Percentiles rank a stretch among this genome's conserved stretches.
Conservation (phyloP, 2,329 filamentous ascomycete genomes). For the Alternaria rosae region DNA sequence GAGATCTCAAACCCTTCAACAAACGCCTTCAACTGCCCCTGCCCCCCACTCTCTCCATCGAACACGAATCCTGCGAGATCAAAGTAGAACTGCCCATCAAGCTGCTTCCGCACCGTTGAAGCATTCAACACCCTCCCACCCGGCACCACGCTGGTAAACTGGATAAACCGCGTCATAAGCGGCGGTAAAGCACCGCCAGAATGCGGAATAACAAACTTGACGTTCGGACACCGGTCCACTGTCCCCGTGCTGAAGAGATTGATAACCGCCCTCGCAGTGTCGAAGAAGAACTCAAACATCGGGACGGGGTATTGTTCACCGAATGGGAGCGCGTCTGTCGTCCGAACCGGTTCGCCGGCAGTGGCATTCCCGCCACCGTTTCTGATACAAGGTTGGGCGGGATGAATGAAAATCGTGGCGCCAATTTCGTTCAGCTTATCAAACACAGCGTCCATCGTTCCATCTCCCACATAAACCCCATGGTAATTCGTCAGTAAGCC, state of each 20-base stretch:
- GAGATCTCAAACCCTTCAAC: constrained; percentile 52
- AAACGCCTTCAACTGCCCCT: constrained; percentile 58
- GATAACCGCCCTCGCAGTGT: constrained; percentile 58
- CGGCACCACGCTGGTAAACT: constrained; percentile 50
- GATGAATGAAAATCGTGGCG: constrained; percentile 63
- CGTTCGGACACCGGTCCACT: constrained; percentile 54
- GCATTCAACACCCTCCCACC: constrained; percentile 39
- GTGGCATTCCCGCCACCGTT: not conserved
- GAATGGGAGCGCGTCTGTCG: constrained; percentile 48
- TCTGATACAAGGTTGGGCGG: constrained; percentile 58
- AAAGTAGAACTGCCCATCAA: constrained; percentile 58
- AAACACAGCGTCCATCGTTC: constrained; percentile 56
- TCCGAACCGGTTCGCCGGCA: constrained; percentile 18
- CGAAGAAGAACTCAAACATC: constrained; percentile 63
- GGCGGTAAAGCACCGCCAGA: constrained; percentile 57
- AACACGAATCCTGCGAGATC: constrained; percentile 63
- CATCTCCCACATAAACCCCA: constrained; percentile 61
- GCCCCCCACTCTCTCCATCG: constrained; percentile 42
- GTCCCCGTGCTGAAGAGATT: constrained; percentile 60
- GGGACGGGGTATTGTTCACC: constrained; percentile 52
- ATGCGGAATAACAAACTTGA: constrained; percentile 60
- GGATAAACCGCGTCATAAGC: constrained; percentile 54
- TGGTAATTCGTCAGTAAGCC: constrained; percentile 62
- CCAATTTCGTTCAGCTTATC: constrained; percentile 56
- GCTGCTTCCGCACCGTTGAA: constrained; percentile 38